Base-by-base conservation (phyloP, 345 rosid species). In the Aethionema arabicum region DNA sequence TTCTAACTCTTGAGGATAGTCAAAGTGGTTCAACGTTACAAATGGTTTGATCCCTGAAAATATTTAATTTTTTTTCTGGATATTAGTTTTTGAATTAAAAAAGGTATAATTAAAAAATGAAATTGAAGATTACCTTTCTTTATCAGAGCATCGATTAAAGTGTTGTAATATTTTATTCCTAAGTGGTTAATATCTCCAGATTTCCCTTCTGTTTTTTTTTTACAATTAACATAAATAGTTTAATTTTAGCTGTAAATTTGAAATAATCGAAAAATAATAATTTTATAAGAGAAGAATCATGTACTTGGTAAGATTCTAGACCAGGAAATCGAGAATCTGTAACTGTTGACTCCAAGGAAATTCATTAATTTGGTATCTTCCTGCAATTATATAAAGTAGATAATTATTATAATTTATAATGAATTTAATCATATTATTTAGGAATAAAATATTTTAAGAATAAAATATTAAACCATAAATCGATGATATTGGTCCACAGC, bases 271-370 rank as follows among this genome's bases (percentile, higher is more conserved):
- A 5, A 5, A 35, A 35, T 5, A 35, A 35, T 5, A 35, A 8
- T 35, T 35, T 1, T 7, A 29, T 12, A 21, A 2, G 37, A 37
- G n/a, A 35, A 53, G 2, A 53, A 13, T 2, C n/a, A 54, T 8
- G 45, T 68, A 91, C 98, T 74, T 3, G 98, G 90, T 65, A 91
- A 77, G 56, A 88, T 46, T 75, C 95, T 74, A 5, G 95, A 80
- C 97, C 93, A 85, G 37, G 98, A 85, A 54, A 85, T 82, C 10
- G 93, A 87, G 70, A 91, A 84, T 14, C 91, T 76, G 42, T 84
- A 88, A 76, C 87, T 82, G 58, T 81, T 74, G 50, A 79, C 83
- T 33, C 92, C 90, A 21, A 87, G 76, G 29, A 55, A 49, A 7
- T 61, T 68, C 97, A 85, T 87, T 32, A 83, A 74, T 42, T 75